Conservation (phyloP, 2,329 filamentous ascomycete genomes). For the Phialophora chinensis region DNA sequence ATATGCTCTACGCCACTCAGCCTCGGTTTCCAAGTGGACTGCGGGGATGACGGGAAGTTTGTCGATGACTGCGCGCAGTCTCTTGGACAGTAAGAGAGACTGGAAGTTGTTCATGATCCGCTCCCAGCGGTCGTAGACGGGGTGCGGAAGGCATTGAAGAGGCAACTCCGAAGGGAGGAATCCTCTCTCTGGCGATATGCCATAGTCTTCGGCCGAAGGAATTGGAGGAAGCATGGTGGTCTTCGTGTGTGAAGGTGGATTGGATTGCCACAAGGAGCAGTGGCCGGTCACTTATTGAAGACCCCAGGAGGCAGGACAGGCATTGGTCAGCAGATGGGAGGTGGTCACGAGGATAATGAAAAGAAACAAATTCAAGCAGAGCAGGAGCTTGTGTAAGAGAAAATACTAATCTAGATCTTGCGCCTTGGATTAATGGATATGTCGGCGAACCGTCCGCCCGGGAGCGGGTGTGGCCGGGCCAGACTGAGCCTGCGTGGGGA, state of each 20-base stretch:
- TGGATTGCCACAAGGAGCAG: slow-evolving; percentile 9
- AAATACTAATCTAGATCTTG: slow-evolving; percentile 26
- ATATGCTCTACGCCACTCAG: slow-evolving; percentile 91
- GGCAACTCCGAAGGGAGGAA: slow-evolving; percentile 86
- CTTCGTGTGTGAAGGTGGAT: neutral
- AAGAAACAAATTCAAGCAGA: slow-evolving; percentile 7
- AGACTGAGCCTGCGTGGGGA: neutral
- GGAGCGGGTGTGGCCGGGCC: slow-evolving; percentile 14
- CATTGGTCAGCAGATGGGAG: slow-evolving; percentile 26
- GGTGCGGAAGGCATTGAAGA: slow-evolving; percentile 78
- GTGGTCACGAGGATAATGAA: slow-evolving; percentile 22
- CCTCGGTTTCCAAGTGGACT: slow-evolving; percentile 76
- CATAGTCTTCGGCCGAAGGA: slow-evolving; percentile 72
- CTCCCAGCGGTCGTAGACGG: slow-evolving; percentile 97
- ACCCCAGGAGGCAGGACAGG: slow-evolving; percentile 1
- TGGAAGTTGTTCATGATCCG: slow-evolving; percentile 84
- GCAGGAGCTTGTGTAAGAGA: slow-evolving; percentile 18
- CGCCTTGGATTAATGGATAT: slow-evolving; percentile 12
- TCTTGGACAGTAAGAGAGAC: slow-evolving; percentile 80
- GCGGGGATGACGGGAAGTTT: slow-evolving; percentile 83
- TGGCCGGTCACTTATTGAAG: slow-evolving; percentile 14
- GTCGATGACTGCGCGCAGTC: slow-evolving; percentile 79
- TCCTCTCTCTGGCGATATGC: slow-evolving; percentile 68
- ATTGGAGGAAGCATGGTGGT: slow-evolving; percentile 55
- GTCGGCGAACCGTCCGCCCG: slow-evolving; percentile 17